Conservation (phyloP, 2,329 filamentous ascomycete genomes). For the Zelopaecilomyces penicillatus region DNA sequence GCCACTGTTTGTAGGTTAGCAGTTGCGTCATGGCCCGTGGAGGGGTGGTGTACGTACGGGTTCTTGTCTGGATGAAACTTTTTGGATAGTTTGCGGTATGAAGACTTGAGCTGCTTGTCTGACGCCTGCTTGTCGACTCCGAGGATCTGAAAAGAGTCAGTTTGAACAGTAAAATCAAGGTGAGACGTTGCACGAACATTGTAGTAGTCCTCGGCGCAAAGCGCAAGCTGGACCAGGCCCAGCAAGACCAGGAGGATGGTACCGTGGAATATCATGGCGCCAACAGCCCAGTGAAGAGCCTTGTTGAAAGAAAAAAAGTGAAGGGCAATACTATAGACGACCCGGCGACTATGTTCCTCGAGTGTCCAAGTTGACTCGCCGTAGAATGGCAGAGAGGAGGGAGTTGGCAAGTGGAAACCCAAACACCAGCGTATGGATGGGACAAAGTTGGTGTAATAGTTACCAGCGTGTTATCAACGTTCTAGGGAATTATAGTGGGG, state of each 20-base stretch:
- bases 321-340: not conserved
- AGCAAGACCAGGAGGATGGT: slow-evolving; percentile 44
- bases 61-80: slow-evolving; percentile 98
- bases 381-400: slow-evolving; percentile 2
- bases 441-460: too few relatives aligned
- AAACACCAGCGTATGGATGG: too few relatives aligned
- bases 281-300: slow-evolving; percentile 9
- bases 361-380: too few relatives aligned
- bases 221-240: slow-evolving; percentile 43
- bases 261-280: slow-evolving; percentile 44
- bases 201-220: slow-evolving; percentile 67
- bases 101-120: slow-evolving; percentile 85
- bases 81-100: slow-evolving; percentile 86
- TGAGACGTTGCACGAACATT: slow-evolving; percentile 43
- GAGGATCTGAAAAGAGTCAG: slow-evolving; percentile 50
- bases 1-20: slow-evolving; percentile 41
- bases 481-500: too few relatives aligned
- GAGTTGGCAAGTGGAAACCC: too few relatives aligned
- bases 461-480: too few relatives aligned
- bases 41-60: slow-evolving; percentile 51
- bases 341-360: too few relatives aligned
- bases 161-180: not conserved
- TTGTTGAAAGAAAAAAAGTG: not conserved
- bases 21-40: not conserved
- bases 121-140: slow-evolving; percentile 70